Evolutionary conservation across 495 filamentous ascomycete species (phyloP).

Genomic region (Aspergillus diversus): DNA sequence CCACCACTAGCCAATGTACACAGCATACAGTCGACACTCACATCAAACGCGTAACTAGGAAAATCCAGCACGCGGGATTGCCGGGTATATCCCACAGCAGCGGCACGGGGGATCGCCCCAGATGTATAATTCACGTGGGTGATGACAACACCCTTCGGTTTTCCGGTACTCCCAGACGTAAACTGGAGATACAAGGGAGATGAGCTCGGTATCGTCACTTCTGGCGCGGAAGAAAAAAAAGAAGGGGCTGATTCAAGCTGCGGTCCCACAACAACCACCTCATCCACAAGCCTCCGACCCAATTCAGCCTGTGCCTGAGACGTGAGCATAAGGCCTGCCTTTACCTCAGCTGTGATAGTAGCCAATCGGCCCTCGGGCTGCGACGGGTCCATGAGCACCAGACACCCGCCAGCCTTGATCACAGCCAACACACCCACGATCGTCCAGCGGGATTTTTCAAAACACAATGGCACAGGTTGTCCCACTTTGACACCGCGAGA

Average conservation of each 20-base stretch:
- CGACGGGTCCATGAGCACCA: neutral
- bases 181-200: slow-evolving; percentile 17
- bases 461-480: neutral
- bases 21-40: slow-evolving; percentile 18
- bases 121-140: slow-evolving; percentile 15
- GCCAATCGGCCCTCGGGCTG: neutral
- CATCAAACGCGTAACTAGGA: slow-evolving; percentile 26
- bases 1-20: slow-evolving; percentile 20
- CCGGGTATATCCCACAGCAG: neutral
- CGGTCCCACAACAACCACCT: neutral
- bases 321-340: neutral
- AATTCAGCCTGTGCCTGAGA: neutral
- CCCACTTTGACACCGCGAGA: neutral
- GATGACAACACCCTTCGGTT: slow-evolving; percentile 48
- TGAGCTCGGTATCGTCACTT: neutral
- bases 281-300: neutral
- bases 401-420: neutral
- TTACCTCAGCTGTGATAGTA: neutral
- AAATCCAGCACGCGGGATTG: slow-evolving; percentile 28
- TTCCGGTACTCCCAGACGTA: slow-evolving; percentile 44
- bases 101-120: slow-evolving; percentile 2
- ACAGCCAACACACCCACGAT: neutral
- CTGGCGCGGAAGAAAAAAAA: neutral
- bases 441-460: neutral
- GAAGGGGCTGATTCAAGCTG: neutral